These are phyloP conservation scores for Geotrichum histeridarum DNA, from an alignment of 1,139 yeast species.

Conservation along the genomic window DNA sequence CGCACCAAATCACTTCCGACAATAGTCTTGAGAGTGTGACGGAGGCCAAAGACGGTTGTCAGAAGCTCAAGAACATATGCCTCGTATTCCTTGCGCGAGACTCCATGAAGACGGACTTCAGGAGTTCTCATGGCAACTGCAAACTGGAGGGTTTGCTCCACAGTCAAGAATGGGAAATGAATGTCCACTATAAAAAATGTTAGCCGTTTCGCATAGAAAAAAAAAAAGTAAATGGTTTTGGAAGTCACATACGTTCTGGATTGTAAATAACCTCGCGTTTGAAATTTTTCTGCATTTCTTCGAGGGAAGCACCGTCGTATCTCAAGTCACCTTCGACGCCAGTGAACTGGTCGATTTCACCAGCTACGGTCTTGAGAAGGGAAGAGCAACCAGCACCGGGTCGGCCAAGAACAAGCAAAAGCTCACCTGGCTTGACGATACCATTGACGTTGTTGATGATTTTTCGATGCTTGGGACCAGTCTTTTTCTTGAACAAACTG, in stretches of 20 bases:
- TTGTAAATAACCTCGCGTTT: conserved; percentile 51
- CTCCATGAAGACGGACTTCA: conserved; percentile 44
- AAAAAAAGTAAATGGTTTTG: conserved; percentile 24
- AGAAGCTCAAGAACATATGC: conserved; percentile 45
- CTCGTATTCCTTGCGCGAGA: conserved; percentile 46
- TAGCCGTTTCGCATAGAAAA: neutral
- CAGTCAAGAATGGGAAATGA: conserved; percentile 58
- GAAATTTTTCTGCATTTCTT: conserved; percentile 45
- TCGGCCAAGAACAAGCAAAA: conserved; percentile 54
- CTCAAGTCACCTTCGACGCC: conserved; percentile 39
- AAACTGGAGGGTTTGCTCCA: conserved; percentile 54
- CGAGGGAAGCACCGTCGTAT: conserved; percentile 49
- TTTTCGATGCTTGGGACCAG: conserved; percentile 8
- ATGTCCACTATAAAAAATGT: conserved; percentile 38
- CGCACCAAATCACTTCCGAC: conserved; percentile 56
- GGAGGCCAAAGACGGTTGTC: conserved; percentile 53
- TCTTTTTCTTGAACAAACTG: conserved; percentile 19
- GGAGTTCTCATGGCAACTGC: conserved; percentile 57
- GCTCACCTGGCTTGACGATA: conserved; percentile 45
- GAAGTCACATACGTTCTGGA: conserved; percentile 47
- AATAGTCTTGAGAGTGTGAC: conserved; percentile 48
- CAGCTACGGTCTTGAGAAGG: conserved; percentile 50
- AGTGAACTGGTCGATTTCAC: conserved; percentile 43
- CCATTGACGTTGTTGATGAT: conserved; percentile 18
- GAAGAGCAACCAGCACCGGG: conserved; percentile 64